These are phyloP conservation scores for Globisporangium cystogenes DNA, from an alignment of 352 stramenopile species.

Conservation along the genomic window DNA sequence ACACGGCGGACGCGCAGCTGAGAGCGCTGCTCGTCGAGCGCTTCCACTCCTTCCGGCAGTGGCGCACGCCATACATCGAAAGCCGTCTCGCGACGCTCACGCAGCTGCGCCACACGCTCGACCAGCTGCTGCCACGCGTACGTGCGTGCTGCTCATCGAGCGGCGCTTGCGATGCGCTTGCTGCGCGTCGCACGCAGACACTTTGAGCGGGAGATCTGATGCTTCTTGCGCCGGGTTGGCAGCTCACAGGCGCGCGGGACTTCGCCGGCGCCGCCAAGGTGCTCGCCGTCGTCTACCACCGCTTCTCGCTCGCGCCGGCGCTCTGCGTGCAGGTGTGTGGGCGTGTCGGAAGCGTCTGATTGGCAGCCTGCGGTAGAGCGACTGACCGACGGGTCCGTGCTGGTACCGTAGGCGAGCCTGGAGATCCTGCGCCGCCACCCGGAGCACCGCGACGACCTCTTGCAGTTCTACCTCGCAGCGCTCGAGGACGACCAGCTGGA, in stretches of 20 bases:
- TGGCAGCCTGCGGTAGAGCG: background rate
- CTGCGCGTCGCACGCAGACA: background rate
- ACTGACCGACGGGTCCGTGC: background rate
- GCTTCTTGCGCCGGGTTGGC: background rate
- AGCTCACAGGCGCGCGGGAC: constrained; percentile 68
- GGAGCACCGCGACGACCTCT: constrained; percentile 40
- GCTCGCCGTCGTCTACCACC: constrained; percentile 60
- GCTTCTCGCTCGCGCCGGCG: constrained; percentile 47
- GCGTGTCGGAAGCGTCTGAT: background rate
- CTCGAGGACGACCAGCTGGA: constrained; percentile 40
- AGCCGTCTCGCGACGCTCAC: constrained; percentile 16
- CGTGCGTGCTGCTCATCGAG: background rate
- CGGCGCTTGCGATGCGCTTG: background rate
- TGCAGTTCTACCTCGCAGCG: constrained; percentile 49
- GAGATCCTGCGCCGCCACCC: constrained; percentile 64
- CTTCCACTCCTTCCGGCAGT: constrained; percentile 50
- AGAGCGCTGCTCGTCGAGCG: constrained; percentile 18
- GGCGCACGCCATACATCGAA: constrained; percentile 26
- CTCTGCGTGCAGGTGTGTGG: constrained; percentile 57
- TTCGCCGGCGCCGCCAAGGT: constrained; percentile 64
- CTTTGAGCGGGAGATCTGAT: background rate
- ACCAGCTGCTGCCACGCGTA: constrained; percentile 44
- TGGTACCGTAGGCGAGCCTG: constrained; percentile 55
- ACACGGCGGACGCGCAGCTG: constrained; percentile 36
- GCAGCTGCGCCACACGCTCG: constrained; percentile 34